These are phyloP conservation scores for Gamarada debralockiae DNA, from an alignment of 495 filamentous ascomycete species.

Conservation along the genomic window DNA sequence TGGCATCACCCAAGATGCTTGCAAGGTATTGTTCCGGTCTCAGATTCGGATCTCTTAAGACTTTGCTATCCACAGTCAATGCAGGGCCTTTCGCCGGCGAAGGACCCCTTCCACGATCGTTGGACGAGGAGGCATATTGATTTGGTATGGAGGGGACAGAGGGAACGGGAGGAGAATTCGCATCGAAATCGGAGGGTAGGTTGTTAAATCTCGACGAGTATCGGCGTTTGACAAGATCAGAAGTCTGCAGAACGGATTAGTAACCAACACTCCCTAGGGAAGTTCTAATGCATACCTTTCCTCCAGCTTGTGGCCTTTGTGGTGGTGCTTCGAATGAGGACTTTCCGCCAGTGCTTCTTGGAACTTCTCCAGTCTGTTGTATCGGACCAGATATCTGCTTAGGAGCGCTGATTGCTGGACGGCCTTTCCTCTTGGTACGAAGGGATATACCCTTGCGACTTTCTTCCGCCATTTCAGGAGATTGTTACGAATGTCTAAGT, in stretches of 20 bases:
- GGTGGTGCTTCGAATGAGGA: slow-evolving; percentile 19
- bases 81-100: slow-evolving; percentile 21
- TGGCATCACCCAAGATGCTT: slow-evolving; percentile 77
- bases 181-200: slow-evolving; percentile 61
- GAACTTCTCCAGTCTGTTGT: slow-evolving; percentile 30
- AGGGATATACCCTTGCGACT: slow-evolving; percentile 71
- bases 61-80: slow-evolving; percentile 63
- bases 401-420: slow-evolving; percentile 78
- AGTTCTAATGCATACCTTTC: slow-evolving; percentile 21
- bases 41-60: slow-evolving; percentile 75
- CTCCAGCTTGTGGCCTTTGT: slow-evolving; percentile 19
- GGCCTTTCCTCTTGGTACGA: slow-evolving; percentile 77
- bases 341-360: slow-evolving; percentile 19
- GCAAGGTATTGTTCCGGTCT: slow-evolving; percentile 70
- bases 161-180: slow-evolving; percentile 65
- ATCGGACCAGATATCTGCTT: slow-evolving; percentile 71
- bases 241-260: slow-evolving; percentile 46
- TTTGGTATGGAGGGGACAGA: slow-evolving; percentile 49
- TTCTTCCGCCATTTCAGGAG: slow-evolving; percentile 47
- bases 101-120: slow-evolving; percentile 19
- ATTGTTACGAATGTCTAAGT: not conserved
- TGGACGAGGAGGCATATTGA: slow-evolving; percentile 12
- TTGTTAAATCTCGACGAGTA: slow-evolving; percentile 91
- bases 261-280: not conserved
- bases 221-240: slow-evolving; percentile 88